Conservation (phyloP, 2,329 filamentous ascomycete genomes). For the Aspergillus latus region DNA sequence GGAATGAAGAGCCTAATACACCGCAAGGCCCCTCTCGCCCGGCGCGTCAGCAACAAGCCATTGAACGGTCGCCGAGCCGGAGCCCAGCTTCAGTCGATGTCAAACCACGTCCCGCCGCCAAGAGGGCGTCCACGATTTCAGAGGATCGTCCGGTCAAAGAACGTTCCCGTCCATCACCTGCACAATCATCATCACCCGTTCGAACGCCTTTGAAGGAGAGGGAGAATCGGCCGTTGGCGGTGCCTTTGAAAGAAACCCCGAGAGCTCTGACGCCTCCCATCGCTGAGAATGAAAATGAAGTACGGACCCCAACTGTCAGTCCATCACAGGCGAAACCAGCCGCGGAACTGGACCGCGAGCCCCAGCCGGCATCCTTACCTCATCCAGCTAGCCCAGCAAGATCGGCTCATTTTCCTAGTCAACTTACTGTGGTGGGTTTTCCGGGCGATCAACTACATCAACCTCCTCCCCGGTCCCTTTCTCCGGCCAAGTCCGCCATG, state of each 20-base stretch:
- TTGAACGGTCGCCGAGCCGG: neutral
- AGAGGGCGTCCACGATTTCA: neutral
- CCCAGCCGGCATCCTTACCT: slow-evolving; percentile 26
- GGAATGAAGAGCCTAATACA: slow-evolving; percentile 14
- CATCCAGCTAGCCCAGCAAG: slow-evolving; percentile 54
- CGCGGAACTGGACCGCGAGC: slow-evolving; percentile 15
- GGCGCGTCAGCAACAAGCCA: neutral
- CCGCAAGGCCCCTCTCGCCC: slow-evolving; percentile 2
- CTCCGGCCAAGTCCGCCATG: slow-evolving; percentile 62
- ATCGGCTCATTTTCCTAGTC: slow-evolving; percentile 58
- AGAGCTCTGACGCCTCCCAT: slow-evolving; percentile 15
- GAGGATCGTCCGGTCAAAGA: neutral
- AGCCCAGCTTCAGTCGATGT: neutral
- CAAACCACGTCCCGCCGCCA: neutral
- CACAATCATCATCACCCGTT: slow-evolving; percentile 38
- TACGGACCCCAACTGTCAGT: slow-evolving; percentile 20
- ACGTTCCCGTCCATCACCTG: slow-evolving; percentile 13
- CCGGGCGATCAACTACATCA: slow-evolving; percentile 53
- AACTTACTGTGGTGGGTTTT: slow-evolving; percentile 49
- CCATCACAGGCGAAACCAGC: slow-evolving; percentile 24
- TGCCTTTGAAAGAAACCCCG: slow-evolving; percentile 12
- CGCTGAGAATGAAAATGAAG: slow-evolving; percentile 6
- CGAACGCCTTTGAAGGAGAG: slow-evolving; percentile 11
- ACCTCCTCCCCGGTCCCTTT: slow-evolving; percentile 59
- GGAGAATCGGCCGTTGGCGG: neutral